Base-by-base conservation (phyloP, 495 filamentous ascomycete species). In the Xylaria longipes region DNA sequence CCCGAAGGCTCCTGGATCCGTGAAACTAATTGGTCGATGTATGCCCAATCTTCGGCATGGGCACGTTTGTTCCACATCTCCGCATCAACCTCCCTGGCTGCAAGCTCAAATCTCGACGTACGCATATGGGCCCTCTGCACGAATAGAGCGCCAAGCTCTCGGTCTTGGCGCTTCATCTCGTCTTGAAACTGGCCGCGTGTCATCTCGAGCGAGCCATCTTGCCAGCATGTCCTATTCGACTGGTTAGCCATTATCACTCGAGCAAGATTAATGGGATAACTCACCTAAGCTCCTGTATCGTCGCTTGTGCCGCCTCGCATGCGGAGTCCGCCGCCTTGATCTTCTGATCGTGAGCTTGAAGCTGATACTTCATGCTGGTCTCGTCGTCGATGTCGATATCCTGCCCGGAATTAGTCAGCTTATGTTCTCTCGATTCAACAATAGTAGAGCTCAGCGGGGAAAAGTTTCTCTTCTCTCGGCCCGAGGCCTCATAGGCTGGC, bases 231-330 rank as follows among this genome's bases (percentile, higher is more conserved):
- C 35, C 68, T 70, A 43, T 70, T 64, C 35, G 50, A 68, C 65
- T 68, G 50, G 65, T 68, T 68, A 68, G 65, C 50, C 50, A 68
- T 68, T 68, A 68, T 68, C 50, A 41, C 65, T 68, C 65, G 37
- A 68, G 65, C 65, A 57, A 68, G 48, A 57, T 68, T 68, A 45
- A 68, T 68, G 35, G 65, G 65, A 68, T 45, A 57, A 68, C 65
- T 68, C 52, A 58, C 65, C 65, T 68, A 68, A 68, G 65, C 48
- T 67, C 65, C 65, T 57, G 65, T 68, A 68, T 68, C 65, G 65
- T 68, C 65, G 65, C 65, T 58, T 57, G 65, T 68, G 65, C 65
- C 35, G 65, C 65, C 65, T 68, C 50, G 33, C 48, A 68, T 68
- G 65, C 65, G 50, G 65, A 68, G 65, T 68, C 65, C 65, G 50